Conservation (phyloP, 2,329 filamentous ascomycete genomes). For the Neofusicoccum umdonicola region DNA sequence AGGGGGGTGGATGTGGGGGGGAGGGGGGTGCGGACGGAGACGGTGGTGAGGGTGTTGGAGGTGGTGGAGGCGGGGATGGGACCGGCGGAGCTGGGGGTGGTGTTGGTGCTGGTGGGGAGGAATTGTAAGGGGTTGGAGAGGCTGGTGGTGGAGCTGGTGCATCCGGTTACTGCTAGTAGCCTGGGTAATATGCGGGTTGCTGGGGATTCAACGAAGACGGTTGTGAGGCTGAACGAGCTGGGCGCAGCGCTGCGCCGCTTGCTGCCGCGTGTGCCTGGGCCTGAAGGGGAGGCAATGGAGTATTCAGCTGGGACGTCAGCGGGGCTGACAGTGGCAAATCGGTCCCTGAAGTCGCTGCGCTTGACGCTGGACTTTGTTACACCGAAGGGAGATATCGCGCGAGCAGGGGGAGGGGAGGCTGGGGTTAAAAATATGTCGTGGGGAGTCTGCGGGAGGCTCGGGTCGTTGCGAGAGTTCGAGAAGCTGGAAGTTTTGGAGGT, state of each 20-base stretch:
- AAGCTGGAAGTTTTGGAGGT: neutral
- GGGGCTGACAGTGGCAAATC: no score
- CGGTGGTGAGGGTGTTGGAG: no score
- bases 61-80: neutral
- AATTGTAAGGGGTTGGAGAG: neutral
- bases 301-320: no score
- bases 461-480: neutral
- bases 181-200: no score
- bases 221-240: neutral
- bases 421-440: neutral
- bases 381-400: neutral
- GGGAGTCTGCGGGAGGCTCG: neutral
- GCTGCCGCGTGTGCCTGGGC: neutral
- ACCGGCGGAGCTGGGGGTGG: neutral
- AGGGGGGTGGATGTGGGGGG: no score
- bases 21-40: no score
- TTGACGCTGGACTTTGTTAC: neutral
- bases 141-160: neutral
- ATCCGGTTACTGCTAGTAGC: neutral
- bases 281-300: neutral
- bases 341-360: neutral
- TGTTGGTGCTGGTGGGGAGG: neutral
- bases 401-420: neutral
- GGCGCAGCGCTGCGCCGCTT: neutral
- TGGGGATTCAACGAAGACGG: neutral